Evolutionary conservation across 179 eudicot species (phyloP).

Genomic region (Monotropa hypopitys): DNA sequence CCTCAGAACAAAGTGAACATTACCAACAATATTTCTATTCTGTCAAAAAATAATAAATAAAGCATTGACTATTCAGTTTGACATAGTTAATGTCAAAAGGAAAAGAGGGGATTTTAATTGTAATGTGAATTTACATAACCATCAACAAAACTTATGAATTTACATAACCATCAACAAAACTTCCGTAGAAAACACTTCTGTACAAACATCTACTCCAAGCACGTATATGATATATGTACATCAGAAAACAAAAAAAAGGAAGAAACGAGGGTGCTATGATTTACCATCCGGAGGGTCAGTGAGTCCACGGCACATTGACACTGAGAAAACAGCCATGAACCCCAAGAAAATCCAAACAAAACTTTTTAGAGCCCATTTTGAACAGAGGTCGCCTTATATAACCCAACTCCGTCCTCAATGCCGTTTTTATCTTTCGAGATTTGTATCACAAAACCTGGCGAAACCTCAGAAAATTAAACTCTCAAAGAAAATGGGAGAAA

Average conservation of each 20-base stretch:
- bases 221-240: too few species aligned
- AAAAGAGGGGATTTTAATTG: too few species aligned
- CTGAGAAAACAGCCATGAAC: constrained; percentile 23
- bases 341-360: constrained; percentile 21
- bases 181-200: too few species aligned
- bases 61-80: too few species aligned
- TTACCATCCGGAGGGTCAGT: constrained; percentile 87
- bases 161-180: too few species aligned
- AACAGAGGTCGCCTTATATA: neutral
- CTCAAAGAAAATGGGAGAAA: neutral
- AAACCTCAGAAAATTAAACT: neutral
- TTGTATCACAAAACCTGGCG: neutral
- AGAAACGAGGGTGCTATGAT: neutral
- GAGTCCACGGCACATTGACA: constrained; percentile 29
- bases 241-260: neutral
- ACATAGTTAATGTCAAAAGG: too few species aligned
- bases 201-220: too few species aligned
- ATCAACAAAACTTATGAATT: too few species aligned
- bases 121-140: too few species aligned
- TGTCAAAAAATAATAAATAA: too few species aligned
- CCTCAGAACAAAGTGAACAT: too few species aligned
- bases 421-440: neutral
- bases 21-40: too few species aligned
- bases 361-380: constrained; percentile 28
- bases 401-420: neutral